A percentile compares a stretch with the other conserved stretches of the same genome.
These are phyloP conservation scores for Diaporthe aspalathi DNA, from an alignment of 2,329 filamentous ascomycete genomes.

Conservation along the genomic window DNA sequence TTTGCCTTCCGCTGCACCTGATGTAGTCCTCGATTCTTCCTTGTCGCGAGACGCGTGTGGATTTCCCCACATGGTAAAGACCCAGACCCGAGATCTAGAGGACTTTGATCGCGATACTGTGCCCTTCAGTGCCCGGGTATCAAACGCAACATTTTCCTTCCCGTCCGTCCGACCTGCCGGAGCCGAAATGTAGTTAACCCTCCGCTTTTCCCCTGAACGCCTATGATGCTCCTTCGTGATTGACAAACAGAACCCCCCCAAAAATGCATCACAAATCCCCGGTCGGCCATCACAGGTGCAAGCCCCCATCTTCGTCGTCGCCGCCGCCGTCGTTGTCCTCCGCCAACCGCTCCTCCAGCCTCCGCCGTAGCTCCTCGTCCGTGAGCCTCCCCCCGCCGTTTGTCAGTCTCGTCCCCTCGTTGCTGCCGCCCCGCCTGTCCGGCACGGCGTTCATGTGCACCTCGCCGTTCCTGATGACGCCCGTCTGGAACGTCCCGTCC, in stretches of 20 bases:
- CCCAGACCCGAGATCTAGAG: not conserved
- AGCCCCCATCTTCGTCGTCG: conserved; percentile 63
- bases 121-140: conserved; percentile 34
- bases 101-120: not conserved
- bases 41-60: not conserved
- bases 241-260: not conserved
- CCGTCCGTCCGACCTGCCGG: not conserved
- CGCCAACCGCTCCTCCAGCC: conserved; percentile 66
- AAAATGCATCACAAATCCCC: not conserved
- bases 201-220: not conserved
- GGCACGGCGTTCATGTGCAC: conserved; percentile 55
- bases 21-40: not conserved
- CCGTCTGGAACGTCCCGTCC: conserved; percentile 73
- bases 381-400: conserved; percentile 59
- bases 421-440: not conserved
- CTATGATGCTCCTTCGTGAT: not conserved
- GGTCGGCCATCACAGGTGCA: conserved; percentile 66
- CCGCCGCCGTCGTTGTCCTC: conserved; percentile 52
- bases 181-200: not conserved
- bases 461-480: conserved; percentile 64
- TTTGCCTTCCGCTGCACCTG: not conserved
- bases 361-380: conserved; percentile 69
- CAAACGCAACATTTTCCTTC: not conserved
- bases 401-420: not conserved
- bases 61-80: not conserved